Evolutionary conservation across 805 yeast genomes (phyloP).

Genomic region (Pichia pseudocactophila): DNA sequence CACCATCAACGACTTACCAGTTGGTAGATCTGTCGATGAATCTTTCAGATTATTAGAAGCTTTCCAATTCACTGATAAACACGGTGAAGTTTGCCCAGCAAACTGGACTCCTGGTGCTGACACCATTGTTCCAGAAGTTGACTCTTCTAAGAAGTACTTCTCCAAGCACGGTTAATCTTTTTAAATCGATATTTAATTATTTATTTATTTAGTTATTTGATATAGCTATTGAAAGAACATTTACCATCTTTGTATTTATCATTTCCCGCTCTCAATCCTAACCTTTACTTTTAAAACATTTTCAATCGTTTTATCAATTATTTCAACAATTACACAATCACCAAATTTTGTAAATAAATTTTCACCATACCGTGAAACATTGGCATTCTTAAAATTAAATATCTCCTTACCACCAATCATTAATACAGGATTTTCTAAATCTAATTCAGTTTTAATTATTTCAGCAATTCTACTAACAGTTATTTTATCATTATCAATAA

Average conservation of each 20-base stretch:
- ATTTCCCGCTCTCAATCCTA: too few species aligned
- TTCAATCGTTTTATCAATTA: slow-evolving; percentile 13
- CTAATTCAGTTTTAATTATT: slow-evolving; percentile 9
- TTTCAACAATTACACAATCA: neutral
- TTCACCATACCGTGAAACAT: neutral
- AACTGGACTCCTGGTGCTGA: slow-evolving; percentile 97
- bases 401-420: slow-evolving; percentile 18
- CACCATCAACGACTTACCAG: slow-evolving; percentile 98
- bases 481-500: slow-evolving; percentile 2
- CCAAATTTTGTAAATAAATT: slow-evolving; percentile 1
- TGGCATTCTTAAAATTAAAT: slow-evolving; percentile 17
- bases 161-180: slow-evolving; percentile 31
- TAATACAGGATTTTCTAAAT: slow-evolving; percentile 15
- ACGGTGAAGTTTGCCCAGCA: slow-evolving; percentile 99
- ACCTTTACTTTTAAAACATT: slow-evolving; percentile 10
- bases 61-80: slow-evolving; percentile 97
- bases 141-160: slow-evolving; percentile 74
- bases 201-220: neutral
- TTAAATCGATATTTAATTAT: neutral
- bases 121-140: slow-evolving; percentile 80
- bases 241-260: neutral
- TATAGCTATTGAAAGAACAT: neutral
- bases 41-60: slow-evolving; percentile 96
- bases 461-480: slow-evolving; percentile 14
- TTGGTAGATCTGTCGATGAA: slow-evolving; percentile 98